A percentile compares a stretch with the other conserved stretches of the same genome.
Evolutionary conservation across 192 early-diverging fungal genomes (phyloP).

Genomic region (Pilaira anomala): DNA sequence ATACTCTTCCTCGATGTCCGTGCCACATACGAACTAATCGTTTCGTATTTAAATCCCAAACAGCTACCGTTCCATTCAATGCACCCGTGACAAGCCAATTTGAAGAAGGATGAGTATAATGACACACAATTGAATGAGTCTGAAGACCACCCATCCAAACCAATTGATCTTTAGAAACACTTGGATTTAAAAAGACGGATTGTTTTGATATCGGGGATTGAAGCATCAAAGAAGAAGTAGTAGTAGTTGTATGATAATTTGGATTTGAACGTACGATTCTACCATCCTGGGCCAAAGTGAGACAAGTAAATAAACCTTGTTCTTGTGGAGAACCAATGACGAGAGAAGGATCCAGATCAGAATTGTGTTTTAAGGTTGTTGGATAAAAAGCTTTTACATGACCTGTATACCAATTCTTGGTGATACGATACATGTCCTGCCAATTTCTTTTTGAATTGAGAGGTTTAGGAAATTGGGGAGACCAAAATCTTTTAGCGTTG

Average conservation of each 20-base stretch:
- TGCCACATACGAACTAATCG: conserved; percentile 40
- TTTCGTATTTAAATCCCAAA: conserved; percentile 38
- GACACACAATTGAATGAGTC: conserved; percentile 38
- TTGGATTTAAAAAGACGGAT: conserved; percentile 6
- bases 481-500: conserved; percentile 22
- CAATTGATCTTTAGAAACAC: background rate
- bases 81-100: conserved; percentile 44
- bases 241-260: background rate
- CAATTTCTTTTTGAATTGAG: conserved; percentile 18
- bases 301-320: conserved; percentile 1
- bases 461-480: conserved; percentile 25
- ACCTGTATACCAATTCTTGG: conserved; percentile 44
- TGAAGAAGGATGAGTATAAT: conserved; percentile 35
- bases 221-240: conserved; percentile 4
- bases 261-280: conserved; percentile 13
- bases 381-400: conserved; percentile 39
- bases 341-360: background rate
- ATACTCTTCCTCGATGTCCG: conserved; percentile 40
- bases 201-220: conserved; percentile 10
- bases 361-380: conserved; percentile 2
- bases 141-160: background rate
- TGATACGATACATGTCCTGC: conserved; percentile 43
- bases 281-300: background rate
- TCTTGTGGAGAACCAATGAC: conserved; percentile 35
- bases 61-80: conserved; percentile 43